phyloP scores from a whole-genome alignment of 129 eudicot species.

The Mikania micrantha region DNA sequence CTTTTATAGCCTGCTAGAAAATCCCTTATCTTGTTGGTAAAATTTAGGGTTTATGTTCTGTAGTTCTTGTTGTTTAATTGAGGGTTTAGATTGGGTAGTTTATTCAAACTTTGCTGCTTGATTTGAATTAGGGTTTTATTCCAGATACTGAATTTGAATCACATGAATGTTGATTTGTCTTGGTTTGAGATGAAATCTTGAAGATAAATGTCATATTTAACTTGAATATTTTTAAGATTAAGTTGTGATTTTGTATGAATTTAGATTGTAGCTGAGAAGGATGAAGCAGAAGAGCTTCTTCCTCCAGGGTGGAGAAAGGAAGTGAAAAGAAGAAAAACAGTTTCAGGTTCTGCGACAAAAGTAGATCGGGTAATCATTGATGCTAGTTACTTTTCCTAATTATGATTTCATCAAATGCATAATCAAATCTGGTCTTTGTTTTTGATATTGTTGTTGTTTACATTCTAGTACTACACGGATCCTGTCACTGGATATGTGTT shows the following conservation, averaged over 20 bases:
- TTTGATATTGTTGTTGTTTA: conserved; percentile 10
- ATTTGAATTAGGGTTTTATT: conserved; percentile 6
- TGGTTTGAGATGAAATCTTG: too few relatives aligned
- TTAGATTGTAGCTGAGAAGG: conserved; percentile 38
- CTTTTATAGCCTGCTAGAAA: not conserved
- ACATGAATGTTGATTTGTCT: not conserved
- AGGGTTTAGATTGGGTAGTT: conserved; percentile 11
- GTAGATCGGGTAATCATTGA: conserved; percentile 38
- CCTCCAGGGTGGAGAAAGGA: conserved; percentile 68
- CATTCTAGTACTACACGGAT: conserved; percentile 73
- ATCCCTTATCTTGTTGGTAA: not conserved
- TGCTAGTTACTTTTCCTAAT: not conserved
- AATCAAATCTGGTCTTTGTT: not conserved
- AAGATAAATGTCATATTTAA: not conserved
- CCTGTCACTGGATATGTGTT: conserved; percentile 67
- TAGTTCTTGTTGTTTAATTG: not conserved
- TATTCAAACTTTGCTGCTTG: not conserved
- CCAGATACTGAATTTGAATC: not conserved
- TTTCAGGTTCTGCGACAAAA: conserved; percentile 31
- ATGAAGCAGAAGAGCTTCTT: conserved; percentile 47
- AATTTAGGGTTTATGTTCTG: conserved; percentile 5
- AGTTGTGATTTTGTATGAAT: conserved; percentile 20
- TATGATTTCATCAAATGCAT: not conserved
- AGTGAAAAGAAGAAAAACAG: conserved; percentile 29
- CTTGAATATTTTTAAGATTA: not conserved